Evolutionary conservation across 1,284 basidiomycete genomes (phyloP).

Genomic region (Ceratobasidium papillatum): DNA sequence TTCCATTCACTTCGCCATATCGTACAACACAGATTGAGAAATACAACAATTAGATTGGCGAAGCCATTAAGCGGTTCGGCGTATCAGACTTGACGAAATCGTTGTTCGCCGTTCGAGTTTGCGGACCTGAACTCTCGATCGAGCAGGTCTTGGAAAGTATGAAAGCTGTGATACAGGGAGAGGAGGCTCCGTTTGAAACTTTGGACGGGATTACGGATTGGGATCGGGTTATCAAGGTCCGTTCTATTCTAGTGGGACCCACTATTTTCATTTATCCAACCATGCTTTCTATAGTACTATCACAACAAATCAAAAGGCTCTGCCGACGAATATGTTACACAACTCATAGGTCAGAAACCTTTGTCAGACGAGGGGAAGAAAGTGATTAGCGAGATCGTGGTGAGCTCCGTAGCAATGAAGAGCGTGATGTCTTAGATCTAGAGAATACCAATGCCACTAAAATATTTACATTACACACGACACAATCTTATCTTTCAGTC

Average conservation of each 20-base stretch:
- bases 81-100: slow-evolving; percentile 71
- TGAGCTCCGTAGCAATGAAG: slow-evolving; percentile 83
- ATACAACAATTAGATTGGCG: slow-evolving; percentile 70
- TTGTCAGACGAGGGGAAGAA: slow-evolving; percentile 54
- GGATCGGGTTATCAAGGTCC: slow-evolving; percentile 74
- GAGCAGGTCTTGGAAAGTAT: slow-evolving; percentile 61
- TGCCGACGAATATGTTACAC: slow-evolving; percentile 54
- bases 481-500: not conserved
- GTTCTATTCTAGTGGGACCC: slow-evolving; percentile 40
- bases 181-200: slow-evolving; percentile 57
- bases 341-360: slow-evolving; percentile 50
- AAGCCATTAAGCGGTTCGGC: slow-evolving; percentile 85
- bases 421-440: slow-evolving; percentile 58
- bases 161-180: slow-evolving; percentile 65
- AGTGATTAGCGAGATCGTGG: slow-evolving; percentile 70
- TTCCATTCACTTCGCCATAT: slow-evolving; percentile 2
- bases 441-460: not conserved
- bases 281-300: slow-evolving; percentile 59
- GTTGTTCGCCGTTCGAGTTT: slow-evolving; percentile 78
- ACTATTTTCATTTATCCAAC: not conserved
- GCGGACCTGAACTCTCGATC: slow-evolving; percentile 47
- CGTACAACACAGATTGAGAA: not conserved
- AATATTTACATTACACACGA: not conserved
- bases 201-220: slow-evolving; percentile 72
- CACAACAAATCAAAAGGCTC: slow-evolving; percentile 75